Conservation (phyloP, 2,329 filamentous ascomycete genomes). For the Colletotrichum karsti region DNA sequence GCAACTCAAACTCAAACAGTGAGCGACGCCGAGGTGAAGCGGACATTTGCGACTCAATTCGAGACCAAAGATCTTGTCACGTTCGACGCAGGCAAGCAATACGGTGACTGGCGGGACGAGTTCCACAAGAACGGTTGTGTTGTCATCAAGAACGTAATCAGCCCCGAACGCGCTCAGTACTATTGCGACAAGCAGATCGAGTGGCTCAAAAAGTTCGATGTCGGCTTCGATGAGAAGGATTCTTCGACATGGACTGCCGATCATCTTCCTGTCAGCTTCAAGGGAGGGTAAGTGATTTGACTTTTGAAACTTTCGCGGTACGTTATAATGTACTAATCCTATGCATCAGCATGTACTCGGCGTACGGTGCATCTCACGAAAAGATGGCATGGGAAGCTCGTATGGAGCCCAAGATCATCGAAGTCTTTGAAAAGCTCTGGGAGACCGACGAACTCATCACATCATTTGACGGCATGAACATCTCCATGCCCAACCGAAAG, state of each 20-base stretch:
- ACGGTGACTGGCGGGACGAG: constrained; percentile 54
- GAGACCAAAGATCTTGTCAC: constrained; percentile 35
- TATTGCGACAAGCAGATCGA: constrained; percentile 48
- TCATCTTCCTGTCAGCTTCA: constrained; percentile 51
- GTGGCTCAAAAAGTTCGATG: constrained; percentile 50
- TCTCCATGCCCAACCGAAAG: constrained; percentile 49
- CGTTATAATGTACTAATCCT: background rate
- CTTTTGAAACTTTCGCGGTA: background rate
- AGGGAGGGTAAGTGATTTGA: constrained; percentile 37
- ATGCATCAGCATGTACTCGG: constrained; percentile 45
- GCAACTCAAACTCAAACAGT: constrained; percentile 22
- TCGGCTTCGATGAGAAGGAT: constrained; percentile 48
- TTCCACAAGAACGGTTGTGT: constrained; percentile 49
- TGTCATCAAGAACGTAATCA: constrained; percentile 49
- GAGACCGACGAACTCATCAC: constrained; percentile 36
- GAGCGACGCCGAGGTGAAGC: background rate
- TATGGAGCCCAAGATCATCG: constrained; percentile 48
- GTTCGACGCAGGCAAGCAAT: constrained; percentile 34
- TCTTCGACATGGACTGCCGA: constrained; percentile 50
- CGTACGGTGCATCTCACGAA: constrained; percentile 48
- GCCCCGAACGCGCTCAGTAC: constrained; percentile 44
- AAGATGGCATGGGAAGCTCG: constrained; percentile 53
- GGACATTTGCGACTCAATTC: constrained; percentile 31
- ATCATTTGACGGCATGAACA: constrained; percentile 45
- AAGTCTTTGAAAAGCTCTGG: constrained; percentile 52